Evolutionary conservation across 345 rosid genomes (phyloP), one percentile per base, ranked within the genome.

Genomic region (Microcos paniculata): DNA sequence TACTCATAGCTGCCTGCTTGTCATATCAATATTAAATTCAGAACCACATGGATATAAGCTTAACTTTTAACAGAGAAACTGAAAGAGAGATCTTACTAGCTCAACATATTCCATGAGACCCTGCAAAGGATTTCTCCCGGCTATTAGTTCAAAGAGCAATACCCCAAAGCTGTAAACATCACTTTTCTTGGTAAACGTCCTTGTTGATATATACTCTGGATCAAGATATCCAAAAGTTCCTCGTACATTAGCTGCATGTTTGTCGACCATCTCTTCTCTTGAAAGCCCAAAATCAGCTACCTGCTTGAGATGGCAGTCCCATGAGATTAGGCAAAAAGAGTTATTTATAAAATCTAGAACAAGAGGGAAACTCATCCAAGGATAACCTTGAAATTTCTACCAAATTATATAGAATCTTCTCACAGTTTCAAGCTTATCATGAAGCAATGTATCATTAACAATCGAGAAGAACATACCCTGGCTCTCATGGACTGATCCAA

Each of bases 271-370:
- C 84, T 94, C 99, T 87, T 93, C 99, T 82, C 98, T 90, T 63
- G 99, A 96, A 58, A 96, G 97, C 40, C 99, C 99, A 80, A 96
- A 94, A 84, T 96, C 99, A 79, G 99, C 96, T 19, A 96, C 98
- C 99, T 96, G 70, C 68, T 77, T 61, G 42, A 68, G 74, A 64
- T 82, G 55, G 52, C 46, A 68, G 55, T 57, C 53, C 52, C 53
- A 43, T 43, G 23, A 42, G 31, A 42, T 43, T 24, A 66, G 23
- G 53, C 38, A 16, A 23, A 42, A 65, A 13, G 10, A 26, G 13
- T 40, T 35, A 23, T 8, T 8, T n/a, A 31, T 19, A 49, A 35
- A 35, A 46, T 38, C 15, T 24, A 19, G 45, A 42, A 77, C 23
- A 28, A 21, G 19, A 55, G 15, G 45, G 11, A 9, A 16, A 38